Evolutionary conservation across 208 protist species (phyloP).

Genomic region (Kentomonas sorsogonicus): DNA sequence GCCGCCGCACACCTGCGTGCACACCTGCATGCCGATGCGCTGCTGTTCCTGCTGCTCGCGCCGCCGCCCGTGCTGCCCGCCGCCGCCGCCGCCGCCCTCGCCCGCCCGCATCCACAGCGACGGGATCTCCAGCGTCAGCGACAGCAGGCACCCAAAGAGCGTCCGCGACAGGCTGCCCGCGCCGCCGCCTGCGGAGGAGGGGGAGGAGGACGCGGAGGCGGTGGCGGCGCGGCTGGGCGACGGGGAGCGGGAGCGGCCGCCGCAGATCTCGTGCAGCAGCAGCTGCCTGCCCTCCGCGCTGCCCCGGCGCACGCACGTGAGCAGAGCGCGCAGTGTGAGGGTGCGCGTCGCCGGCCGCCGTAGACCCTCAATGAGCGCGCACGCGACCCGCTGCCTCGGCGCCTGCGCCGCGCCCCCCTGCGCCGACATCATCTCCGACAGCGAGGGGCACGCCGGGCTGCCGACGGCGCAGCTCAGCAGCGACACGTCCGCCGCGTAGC

Average conservation of each 20-base stretch:
- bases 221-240: no score
- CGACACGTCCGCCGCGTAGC: constrained; percentile 31
- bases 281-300: constrained; percentile 44
- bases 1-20: no score
- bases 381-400: constrained; percentile 24
- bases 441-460: constrained; percentile 11
- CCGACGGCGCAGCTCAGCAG: constrained; percentile 34
- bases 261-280: constrained; percentile 62
- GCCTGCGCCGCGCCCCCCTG: no score
- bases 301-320: constrained; percentile 16
- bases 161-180: constrained; percentile 54
- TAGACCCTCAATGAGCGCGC: constrained; percentile 33
- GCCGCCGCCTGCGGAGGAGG: no score
- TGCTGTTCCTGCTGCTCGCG: not conserved
- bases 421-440: no score
- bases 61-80: not conserved
- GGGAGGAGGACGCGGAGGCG: no score
- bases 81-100: not conserved
- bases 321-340: not conserved
- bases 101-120: constrained; percentile 8
- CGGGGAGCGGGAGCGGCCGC: no score
- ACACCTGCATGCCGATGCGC: not conserved
- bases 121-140: constrained; percentile 37
- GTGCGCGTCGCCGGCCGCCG: not conserved
- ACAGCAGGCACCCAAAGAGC: constrained; percentile 63